These are phyloP conservation scores for Amanita thiersii DNA, from an alignment of 768 basidiomycete species.

Conservation along the genomic window DNA sequence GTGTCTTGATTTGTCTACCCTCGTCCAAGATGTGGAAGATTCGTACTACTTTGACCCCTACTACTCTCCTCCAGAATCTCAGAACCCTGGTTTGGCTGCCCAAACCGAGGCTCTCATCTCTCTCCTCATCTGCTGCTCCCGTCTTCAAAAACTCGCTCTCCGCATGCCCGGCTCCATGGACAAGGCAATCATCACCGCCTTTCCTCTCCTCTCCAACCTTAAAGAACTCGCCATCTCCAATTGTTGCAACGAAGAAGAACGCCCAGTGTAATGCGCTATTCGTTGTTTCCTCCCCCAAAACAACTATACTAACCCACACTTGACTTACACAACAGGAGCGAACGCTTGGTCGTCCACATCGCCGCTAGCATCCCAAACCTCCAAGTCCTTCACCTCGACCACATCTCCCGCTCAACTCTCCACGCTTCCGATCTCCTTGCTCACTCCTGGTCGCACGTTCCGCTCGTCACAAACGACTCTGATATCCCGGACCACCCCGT, in stretches of 20 bases:
- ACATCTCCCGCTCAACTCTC: constrained; percentile 57
- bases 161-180: constrained; percentile 41
- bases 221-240: constrained; percentile 41
- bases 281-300: constrained; percentile 10
- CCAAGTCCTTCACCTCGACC: constrained; percentile 47
- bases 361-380: constrained; percentile 52
- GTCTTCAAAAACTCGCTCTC: constrained; percentile 40
- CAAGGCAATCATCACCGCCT: constrained; percentile 39
- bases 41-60: constrained; percentile 13
- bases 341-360: constrained; percentile 62
- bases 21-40: constrained; percentile 11
- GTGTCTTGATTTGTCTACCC: constrained; percentile 42
- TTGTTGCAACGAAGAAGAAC: constrained; percentile 26
- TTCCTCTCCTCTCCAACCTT: constrained; percentile 34
- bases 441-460: constrained; percentile 42
- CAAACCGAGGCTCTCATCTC: constrained; percentile 40
- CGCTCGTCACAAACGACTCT: constrained; percentile 52
- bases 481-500: constrained; percentile 49
- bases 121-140: constrained; percentile 40
- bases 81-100: constrained; percentile 8
- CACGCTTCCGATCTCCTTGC: constrained; percentile 54
- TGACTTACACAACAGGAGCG: constrained; percentile 36
- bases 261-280: constrained; percentile 32
- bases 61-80: constrained; percentile 13
- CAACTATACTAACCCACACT: constrained; percentile 2